Conservation (phyloP, 257 asterid species). For the Anisodus acutangulus region DNA sequence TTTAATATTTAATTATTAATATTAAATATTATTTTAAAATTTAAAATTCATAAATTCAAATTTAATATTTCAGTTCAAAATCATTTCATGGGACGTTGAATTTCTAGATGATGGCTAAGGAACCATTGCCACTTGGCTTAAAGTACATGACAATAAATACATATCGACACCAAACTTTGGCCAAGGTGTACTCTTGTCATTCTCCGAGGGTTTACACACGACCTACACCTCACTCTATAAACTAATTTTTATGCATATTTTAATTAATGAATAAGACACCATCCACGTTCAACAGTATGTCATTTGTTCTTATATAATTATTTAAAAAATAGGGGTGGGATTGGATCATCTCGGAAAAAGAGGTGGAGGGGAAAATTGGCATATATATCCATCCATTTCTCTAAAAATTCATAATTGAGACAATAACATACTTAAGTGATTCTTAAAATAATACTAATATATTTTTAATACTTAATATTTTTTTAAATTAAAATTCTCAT, state of each 20-base stretch:
- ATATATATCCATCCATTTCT: constrained; percentile 6
- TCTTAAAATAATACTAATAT: too few species aligned
- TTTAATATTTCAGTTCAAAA: neutral
- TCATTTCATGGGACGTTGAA: neutral
- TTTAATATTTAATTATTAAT: neutral
- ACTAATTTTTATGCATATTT: neutral
- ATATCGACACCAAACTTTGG: constrained; percentile 1
- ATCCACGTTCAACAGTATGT: constrained; percentile 3
- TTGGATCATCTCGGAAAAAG: neutral
- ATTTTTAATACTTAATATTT: neutral
- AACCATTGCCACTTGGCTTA: constrained; percentile 8
- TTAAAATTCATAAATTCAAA: neutral
- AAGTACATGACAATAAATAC: neutral
- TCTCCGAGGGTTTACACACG: neutral
- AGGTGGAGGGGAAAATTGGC: neutral
- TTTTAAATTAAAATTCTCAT: neutral
- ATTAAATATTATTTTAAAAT: neutral
- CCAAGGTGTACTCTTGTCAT: neutral
- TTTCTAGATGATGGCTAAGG: constrained; percentile 20
- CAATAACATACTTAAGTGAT: neutral
- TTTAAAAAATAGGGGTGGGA: neutral
- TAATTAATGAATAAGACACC: neutral
- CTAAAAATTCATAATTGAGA: neutral
- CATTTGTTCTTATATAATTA: neutral
- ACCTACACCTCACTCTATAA: constrained; percentile 1